Conservation (phyloP, 257 asterid species). For the Gentiana straminea region DNA sequence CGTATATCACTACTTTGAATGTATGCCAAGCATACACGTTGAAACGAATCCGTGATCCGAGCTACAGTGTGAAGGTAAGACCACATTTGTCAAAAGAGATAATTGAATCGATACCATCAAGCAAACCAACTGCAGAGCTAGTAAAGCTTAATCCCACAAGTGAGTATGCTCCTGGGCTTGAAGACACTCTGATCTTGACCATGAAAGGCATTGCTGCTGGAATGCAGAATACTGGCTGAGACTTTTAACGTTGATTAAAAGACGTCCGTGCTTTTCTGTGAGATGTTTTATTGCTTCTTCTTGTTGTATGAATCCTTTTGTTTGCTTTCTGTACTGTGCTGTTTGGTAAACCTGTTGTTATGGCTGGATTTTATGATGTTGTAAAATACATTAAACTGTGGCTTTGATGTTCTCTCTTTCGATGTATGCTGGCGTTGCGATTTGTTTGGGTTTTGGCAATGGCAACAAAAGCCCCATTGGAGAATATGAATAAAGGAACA, state of each 20-base stretch:
- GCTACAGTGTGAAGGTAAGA: constrained; percentile 43
- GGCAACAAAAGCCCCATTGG: no score
- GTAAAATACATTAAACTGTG: no score
- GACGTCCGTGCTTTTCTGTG: no score
- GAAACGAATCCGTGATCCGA: constrained; percentile 75
- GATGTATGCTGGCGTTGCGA: no score
- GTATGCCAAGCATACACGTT: constrained; percentile 64
- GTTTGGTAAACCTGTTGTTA: not conserved
- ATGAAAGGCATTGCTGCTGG: constrained; percentile 96
- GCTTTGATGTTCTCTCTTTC: no score
- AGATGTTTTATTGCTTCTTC: no score
- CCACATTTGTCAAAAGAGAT: constrained; percentile 57
- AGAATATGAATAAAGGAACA: no score
- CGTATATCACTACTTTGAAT: constrained; percentile 68
- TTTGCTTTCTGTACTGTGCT: not conserved
- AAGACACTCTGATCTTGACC: constrained; percentile 78
- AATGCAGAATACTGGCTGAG: constrained; percentile 74
- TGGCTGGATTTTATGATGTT: not conserved
- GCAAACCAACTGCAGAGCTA: constrained; percentile 65
- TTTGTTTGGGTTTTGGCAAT: no score
- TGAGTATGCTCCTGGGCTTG: constrained; percentile 85
- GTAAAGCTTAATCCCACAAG: constrained; percentile 73
- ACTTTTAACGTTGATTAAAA: not conserved
- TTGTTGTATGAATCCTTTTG: not conserved
- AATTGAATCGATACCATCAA: constrained; percentile 28